A percentile compares a stretch with the other conserved stretches of the same genome.
phyloP scores from a whole-genome alignment of 2,329 filamentous ascomycete genomes.

The Sporothrix mexicana region DNA sequence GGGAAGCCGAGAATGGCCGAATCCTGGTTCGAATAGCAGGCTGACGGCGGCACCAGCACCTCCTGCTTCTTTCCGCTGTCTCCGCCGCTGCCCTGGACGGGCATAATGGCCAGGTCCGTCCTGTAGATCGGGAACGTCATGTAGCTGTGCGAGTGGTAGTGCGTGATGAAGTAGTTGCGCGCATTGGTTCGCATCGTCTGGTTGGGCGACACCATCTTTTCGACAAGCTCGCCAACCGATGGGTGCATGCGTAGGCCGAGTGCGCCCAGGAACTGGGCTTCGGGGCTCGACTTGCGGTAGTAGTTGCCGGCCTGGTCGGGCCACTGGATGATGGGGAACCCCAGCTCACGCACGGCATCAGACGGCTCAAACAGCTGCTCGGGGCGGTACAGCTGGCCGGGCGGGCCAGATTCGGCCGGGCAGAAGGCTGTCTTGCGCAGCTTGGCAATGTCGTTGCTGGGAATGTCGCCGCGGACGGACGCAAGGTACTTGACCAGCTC shows the following conservation, averaged over 20 bases:
- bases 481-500: slow-evolving; percentile 94
- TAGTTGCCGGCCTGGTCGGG: slow-evolving; percentile 69
- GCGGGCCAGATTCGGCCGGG: slow-evolving; percentile 71
- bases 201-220: slow-evolving; percentile 73
- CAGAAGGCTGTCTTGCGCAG: slow-evolving; percentile 81
- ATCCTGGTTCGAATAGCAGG: slow-evolving; percentile 81
- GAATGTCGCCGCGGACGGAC: slow-evolving; percentile 89
- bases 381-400: slow-evolving; percentile 69
- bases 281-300: slow-evolving; percentile 67
- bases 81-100: slow-evolving; percentile 64
- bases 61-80: slow-evolving; percentile 47
- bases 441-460: slow-evolving; percentile 76
- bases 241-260: slow-evolving; percentile 79
- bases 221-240: slow-evolving; percentile 73
- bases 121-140: slow-evolving; percentile 63
- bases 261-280: slow-evolving; percentile 73
- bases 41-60: slow-evolving; percentile 70
- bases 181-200: slow-evolving; percentile 67
- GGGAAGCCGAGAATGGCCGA: slow-evolving; percentile 80
- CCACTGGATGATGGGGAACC: slow-evolving; percentile 82
- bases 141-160: slow-evolving; percentile 81
- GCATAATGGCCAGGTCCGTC: slow-evolving; percentile 68
- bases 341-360: slow-evolving; percentile 69
- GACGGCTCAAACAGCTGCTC: slow-evolving; percentile 84
- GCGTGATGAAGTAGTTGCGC: slow-evolving; percentile 81